A percentile compares a stretch with the other conserved stretches of the same genome.
phyloP scores from a whole-genome alignment of 768 basidiomycete species.

The Rhizopogon roseolus region DNA sequence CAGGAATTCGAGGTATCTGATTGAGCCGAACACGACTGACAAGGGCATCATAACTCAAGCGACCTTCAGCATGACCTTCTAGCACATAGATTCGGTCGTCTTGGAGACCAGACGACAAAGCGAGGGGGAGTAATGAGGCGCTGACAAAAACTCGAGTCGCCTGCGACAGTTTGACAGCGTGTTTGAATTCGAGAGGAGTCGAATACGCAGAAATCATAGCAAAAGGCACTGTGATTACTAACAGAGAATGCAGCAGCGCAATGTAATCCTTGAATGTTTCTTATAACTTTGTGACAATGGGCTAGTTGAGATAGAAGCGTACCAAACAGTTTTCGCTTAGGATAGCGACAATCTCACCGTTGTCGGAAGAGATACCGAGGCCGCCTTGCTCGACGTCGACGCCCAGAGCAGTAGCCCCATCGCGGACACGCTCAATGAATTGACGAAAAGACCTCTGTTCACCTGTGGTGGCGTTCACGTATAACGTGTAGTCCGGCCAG shows the following conservation, averaged over 20 bases:
- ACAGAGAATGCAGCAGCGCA: slow-evolving; percentile 42
- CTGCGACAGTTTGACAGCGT: slow-evolving; percentile 42
- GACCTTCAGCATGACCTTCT: slow-evolving; percentile 36
- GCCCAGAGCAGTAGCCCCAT: slow-evolving; percentile 54
- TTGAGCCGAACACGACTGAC: slow-evolving; percentile 34
- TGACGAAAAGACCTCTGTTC: slow-evolving; percentile 40
- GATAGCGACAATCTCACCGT: slow-evolving; percentile 61
- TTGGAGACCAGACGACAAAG: slow-evolving; percentile 31
- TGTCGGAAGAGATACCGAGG: slow-evolving; percentile 41
- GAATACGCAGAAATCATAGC: slow-evolving; percentile 49
- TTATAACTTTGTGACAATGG: background rate
- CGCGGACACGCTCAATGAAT: slow-evolving; percentile 44
- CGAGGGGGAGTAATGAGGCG: slow-evolving; percentile 37
- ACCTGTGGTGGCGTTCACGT: slow-evolving; percentile 54
- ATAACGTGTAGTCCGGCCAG: slow-evolving; percentile 52
- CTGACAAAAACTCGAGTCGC: slow-evolving; percentile 53
- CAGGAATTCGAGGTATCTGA: slow-evolving; percentile 34
- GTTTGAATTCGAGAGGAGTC: slow-evolving; percentile 52
- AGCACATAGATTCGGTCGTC: slow-evolving; percentile 46
- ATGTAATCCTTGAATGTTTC: slow-evolving; percentile 44
- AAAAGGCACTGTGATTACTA: slow-evolving; percentile 48
- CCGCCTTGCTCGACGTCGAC: slow-evolving; percentile 47
- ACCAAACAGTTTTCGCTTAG: slow-evolving; percentile 69
- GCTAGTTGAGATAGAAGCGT: slow-evolving; percentile 16
- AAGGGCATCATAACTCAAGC: slow-evolving; percentile 40